Evolutionary conservation across 2,329 filamentous ascomycete species (phyloP).

Genomic region (Fusarium sp.): DNA sequence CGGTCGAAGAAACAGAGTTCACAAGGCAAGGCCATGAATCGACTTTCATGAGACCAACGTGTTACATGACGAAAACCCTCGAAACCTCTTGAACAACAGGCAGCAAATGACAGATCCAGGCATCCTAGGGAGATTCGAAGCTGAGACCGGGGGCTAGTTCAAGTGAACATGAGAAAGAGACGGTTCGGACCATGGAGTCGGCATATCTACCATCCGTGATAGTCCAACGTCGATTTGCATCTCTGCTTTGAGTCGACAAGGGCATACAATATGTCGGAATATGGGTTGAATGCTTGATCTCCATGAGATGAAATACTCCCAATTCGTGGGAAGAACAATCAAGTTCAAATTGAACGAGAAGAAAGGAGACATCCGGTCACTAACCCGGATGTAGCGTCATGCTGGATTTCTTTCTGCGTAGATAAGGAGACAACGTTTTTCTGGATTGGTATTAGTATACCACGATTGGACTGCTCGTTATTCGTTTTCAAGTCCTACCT

Average conservation of each 20-base stretch:
- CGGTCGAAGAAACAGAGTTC: neutral
- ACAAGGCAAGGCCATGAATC: neutral
- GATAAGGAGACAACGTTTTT: neutral
- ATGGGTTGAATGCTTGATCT: neutral
- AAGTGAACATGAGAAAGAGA: slow-evolving; percentile 7
- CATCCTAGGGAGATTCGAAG: neutral
- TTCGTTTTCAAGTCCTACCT: slow-evolving; percentile 1
- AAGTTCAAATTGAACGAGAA: neutral
- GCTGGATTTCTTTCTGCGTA: neutral
- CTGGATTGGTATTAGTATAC: slow-evolving; percentile 22
- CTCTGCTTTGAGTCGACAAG: neutral
- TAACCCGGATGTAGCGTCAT: slow-evolving; percentile 3
- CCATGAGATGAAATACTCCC: neutral
- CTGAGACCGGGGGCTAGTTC: neutral
- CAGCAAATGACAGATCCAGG: neutral
- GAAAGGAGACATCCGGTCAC: slow-evolving; percentile 5
- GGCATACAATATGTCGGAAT: neutral
- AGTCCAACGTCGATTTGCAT: neutral
- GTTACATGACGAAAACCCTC: neutral
- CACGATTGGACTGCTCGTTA: neutral
- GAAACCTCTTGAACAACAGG: neutral
- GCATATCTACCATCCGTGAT: neutral
- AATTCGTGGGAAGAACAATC: neutral
- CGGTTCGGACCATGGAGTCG: neutral
- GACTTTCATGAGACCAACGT: neutral